Evolutionary conservation across 805 yeast species (phyloP), one percentile per base, ranked within the genome.

Genomic region (Cyberlindnera galapagoensis): DNA sequence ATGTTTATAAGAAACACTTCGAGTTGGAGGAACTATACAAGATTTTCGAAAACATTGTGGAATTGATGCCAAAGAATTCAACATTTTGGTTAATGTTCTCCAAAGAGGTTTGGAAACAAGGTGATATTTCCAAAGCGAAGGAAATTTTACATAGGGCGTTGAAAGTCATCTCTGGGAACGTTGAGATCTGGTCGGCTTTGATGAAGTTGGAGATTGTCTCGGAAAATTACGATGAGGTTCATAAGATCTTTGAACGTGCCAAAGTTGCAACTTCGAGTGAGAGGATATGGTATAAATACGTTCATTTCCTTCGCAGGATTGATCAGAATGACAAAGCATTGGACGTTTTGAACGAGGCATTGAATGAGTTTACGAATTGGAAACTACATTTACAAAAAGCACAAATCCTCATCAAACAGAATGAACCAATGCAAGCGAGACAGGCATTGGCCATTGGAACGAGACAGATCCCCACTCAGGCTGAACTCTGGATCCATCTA

Each of bases 131-230:
- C 1, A 68, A 61, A 4, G 81, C 95, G 0, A 59, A 77, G 32
- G 44, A 49, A 1, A 69, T 83, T 4, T 56, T 87, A 6, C 49
- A 59, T 3, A 57, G 62, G 10, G 80, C 81, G 0, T 51, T 70
- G 26, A 48, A 58, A 5, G 33, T 43, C 3, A 55, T 70, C 7
- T 71, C 79, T 1, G 42, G 54, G 0, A 63, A 60, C 38, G 78
- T 74, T 38, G 72, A 68, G 16, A 51, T 85, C 8, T 79, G 86
- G 84, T 59, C 80, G 30, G 90, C 90, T 0, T 65, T 78, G n/a
- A 62, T 80, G 16, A 80, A 83, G 42, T 55, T 86, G 21, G 83
- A 82, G 35, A 57, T 61, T 12, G 63, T 63, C 15, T 56, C 62
- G 6, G 54, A 58, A 5, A 49, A 68, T 20, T 51, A 45, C 21